Evolutionary conservation across 139 green algal species (phyloP), one percentile per base, ranked within the genome.

Genomic region (Penium margaritaceum): DNA sequence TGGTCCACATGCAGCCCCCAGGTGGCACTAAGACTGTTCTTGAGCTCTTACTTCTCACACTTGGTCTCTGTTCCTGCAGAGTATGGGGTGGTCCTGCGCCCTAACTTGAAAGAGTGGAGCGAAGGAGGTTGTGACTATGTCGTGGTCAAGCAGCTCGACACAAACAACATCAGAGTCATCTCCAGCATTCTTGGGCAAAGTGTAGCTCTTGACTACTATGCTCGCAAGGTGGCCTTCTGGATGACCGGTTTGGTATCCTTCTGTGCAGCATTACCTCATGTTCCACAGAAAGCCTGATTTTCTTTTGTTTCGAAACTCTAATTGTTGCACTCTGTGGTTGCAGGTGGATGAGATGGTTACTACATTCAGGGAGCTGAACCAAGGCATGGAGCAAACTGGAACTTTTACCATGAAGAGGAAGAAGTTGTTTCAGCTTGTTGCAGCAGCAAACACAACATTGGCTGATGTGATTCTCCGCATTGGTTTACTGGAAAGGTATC

Each of bases 341-440:
- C 75, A 82, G 75, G 81, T 86, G 19, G 74, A 84, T 51, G 36
- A 35, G 33, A 80, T 86, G 78, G 34, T 86, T 30, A 69, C 78
- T 47, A 72, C 63, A 14, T 88, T 87, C 68, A 78, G 60, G 17
- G 60, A 68, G 37, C 46, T 88, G 29, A 88, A 88, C 57, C 43
- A 74, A 2, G 73, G 76, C 34, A 87, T 85, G 66, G 77, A 84
- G 64, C 32, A 76, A 7, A 85, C 77, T 24, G 83, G 83, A 27
- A 70, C 72, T 7, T 82, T 88, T 43, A 82, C 69, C 17, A 87
- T 88, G 24, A 73, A 24, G 27, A 74, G 82, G 35, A 81, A 78
- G 54, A 58, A 85, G 36, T 63, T 88, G n/a, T 88, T 88, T 43
- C 58, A 86, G 74, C 41, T 88, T 3, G 78, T 88, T 3, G 83